Conservation (phyloP, 1,139 yeast species). For the Nakaseomyces delphensis region DNA sequence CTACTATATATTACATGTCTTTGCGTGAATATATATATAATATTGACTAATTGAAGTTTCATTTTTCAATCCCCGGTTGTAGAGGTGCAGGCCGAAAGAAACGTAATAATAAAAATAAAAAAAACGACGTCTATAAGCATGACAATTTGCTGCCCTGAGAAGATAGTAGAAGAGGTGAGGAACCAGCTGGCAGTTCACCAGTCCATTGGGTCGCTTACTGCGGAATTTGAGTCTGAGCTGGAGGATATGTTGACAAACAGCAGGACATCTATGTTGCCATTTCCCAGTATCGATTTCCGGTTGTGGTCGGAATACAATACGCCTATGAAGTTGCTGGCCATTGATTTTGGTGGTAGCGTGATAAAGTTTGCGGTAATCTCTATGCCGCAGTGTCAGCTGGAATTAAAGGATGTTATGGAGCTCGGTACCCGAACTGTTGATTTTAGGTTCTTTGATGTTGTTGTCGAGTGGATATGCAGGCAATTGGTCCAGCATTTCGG, state of each 20-base stretch:
- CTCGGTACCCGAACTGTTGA: slow-evolving; percentile 20
- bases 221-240: slow-evolving; percentile 15
- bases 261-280: slow-evolving; percentile 20
- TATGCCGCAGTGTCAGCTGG: slow-evolving; percentile 13
- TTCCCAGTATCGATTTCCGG: slow-evolving; percentile 8
- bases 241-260: slow-evolving; percentile 14
- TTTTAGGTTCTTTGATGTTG: slow-evolving; percentile 22
- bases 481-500: slow-evolving; percentile 1
- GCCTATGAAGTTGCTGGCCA: slow-evolving; percentile 13
- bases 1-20: too few species aligned
- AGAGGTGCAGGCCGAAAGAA: too few species aligned
- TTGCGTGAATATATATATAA: too few species aligned
- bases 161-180: slow-evolving; percentile 11
- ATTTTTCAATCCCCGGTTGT: too few species aligned
- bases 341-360: slow-evolving; percentile 28
- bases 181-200: slow-evolving; percentile 12
- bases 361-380: slow-evolving; percentile 21
- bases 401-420: slow-evolving; percentile 12
- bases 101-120: not conserved
- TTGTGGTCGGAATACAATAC: slow-evolving; percentile 7
- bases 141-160: slow-evolving; percentile 1
- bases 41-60: too few species aligned
- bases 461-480: slow-evolving; percentile 17
- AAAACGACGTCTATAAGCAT: not conserved
- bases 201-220: slow-evolving; percentile 10